A percentile compares a stretch with the other conserved stretches of the same genome.
Conservation (phyloP, 108 stramenopile species). For the Phaeodactylum tricornutum region DNA sequence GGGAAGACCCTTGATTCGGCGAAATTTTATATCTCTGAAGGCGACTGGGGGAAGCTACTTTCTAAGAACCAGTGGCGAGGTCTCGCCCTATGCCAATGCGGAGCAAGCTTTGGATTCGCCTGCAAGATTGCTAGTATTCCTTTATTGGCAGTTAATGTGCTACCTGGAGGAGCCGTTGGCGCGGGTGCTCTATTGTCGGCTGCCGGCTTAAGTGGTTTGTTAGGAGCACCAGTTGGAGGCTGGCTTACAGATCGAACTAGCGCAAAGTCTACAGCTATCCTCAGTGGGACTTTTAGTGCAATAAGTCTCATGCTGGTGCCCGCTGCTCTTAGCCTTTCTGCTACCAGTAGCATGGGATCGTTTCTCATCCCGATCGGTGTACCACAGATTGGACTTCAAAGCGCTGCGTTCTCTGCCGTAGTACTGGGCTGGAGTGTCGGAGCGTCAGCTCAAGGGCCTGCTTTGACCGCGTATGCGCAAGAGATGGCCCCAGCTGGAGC, state of each 20-base stretch:
- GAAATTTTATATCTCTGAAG: too few relatives aligned
- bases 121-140: slow-evolving; percentile 70
- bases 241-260: slow-evolving; percentile 33
- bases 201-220: slow-evolving; percentile 49
- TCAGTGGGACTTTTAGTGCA: slow-evolving; percentile 35
- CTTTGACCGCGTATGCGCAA: slow-evolving; percentile 49
- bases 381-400: too few relatives aligned
- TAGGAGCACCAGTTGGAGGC: slow-evolving; percentile 60
- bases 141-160: slow-evolving; percentile 31
- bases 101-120: slow-evolving; percentile 58
- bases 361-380: background rate
- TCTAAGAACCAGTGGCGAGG: slow-evolving; percentile 38
- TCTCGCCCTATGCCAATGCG: slow-evolving; percentile 45
- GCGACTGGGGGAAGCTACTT: slow-evolving; percentile 45
- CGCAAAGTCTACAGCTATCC: slow-evolving; percentile 24
- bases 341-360: slow-evolving; percentile 1
- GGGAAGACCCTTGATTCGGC: too few relatives aligned
- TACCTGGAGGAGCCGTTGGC: slow-evolving; percentile 54
- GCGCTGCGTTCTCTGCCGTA: slow-evolving; percentile 24
- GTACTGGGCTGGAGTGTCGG: slow-evolving; percentile 54
- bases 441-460: slow-evolving; percentile 56
- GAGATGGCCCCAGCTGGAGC: slow-evolving; percentile 37
- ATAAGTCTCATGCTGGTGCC: slow-evolving; percentile 36
- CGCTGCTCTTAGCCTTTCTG: slow-evolving; percentile 32
- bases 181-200: slow-evolving; percentile 59